These are phyloP conservation scores for Fabrea salina DNA, from an alignment of 169 alveolate genomes.

Conservation along the genomic window DNA sequence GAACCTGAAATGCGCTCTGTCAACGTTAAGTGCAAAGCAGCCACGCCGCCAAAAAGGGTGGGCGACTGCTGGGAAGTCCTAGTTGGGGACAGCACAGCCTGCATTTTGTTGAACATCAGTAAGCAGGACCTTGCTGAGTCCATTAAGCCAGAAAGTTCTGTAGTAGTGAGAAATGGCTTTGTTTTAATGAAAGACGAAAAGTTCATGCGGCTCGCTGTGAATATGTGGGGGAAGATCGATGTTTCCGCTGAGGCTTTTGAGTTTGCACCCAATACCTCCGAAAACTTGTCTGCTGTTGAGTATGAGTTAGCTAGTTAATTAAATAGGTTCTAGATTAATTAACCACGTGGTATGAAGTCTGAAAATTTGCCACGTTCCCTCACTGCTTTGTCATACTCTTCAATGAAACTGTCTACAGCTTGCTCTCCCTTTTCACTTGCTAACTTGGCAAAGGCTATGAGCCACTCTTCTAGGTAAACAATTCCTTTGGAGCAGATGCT, in stretches of 20 bases:
- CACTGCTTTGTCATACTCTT: slow-evolving; percentile 9
- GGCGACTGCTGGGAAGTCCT: slow-evolving; percentile 23
- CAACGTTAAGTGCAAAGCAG: slow-evolving; percentile 1
- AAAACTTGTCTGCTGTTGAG: background rate
- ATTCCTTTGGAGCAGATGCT: slow-evolving; percentile 3
- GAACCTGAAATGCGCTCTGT: background rate
- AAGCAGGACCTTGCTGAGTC: background rate
- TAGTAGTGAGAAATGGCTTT: background rate
- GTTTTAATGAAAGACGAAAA: background rate
- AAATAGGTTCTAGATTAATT: too few species aligned
- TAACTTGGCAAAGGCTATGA: slow-evolving; percentile 4
- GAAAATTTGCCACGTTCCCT: background rate
- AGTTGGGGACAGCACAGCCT: background rate
- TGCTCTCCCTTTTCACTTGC: slow-evolving; percentile 2
- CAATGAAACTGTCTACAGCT: slow-evolving; percentile 12
- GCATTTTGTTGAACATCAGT: background rate
- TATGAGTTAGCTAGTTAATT: too few species aligned
- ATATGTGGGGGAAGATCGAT: background rate
- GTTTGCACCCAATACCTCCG: background rate
- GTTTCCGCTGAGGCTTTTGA: background rate
- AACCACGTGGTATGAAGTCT: slow-evolving; percentile 13
- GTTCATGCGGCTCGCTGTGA: background rate
- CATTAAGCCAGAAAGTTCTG: background rate
- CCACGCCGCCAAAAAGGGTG: background rate
- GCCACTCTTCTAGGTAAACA: slow-evolving; percentile 31